Conservation (phyloP, 208 protist species). For the Phytomonas francai region DNA sequence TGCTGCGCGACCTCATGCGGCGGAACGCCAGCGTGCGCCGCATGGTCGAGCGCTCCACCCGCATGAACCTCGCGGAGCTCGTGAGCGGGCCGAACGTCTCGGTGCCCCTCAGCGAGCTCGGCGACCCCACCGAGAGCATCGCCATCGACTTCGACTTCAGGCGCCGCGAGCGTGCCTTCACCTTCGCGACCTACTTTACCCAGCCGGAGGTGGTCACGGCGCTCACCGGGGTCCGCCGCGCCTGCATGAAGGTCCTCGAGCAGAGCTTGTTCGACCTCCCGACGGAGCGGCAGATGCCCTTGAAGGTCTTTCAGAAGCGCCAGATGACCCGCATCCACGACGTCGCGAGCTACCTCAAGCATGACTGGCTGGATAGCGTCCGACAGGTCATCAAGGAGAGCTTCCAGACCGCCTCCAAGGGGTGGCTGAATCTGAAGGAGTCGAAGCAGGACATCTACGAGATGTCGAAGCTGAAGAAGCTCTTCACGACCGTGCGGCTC, state of each 20-base stretch:
- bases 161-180: conserved; percentile 75
- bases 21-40: conserved; percentile 66
- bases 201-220: conserved; percentile 89
- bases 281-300: conserved; percentile 84
- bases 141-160: conserved; percentile 53
- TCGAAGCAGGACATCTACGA: conserved; percentile 94
- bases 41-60: conserved; percentile 68
- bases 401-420: conserved; percentile 93
- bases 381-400: conserved; percentile 79
- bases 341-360: conserved; percentile 79
- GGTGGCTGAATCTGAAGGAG: conserved; percentile 97
- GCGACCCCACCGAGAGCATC: conserved; percentile 57
- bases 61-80: conserved; percentile 84
- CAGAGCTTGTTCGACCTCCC: conserved; percentile 85
- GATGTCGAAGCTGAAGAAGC: conserved; percentile 96
- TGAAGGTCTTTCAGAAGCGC: conserved; percentile 75
- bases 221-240: conserved; percentile 77
- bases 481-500: conserved; percentile 95
- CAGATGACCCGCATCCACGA: conserved; percentile 74
- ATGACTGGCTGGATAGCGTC: conserved; percentile 86
- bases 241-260: conserved; percentile 88
- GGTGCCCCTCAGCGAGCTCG: conserved; percentile 54
- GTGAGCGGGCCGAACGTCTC: conserved; percentile 70
- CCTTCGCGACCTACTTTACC: conserved; percentile 91
- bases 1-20: conserved; percentile 80